A percentile compares a stretch with the other conserved stretches of the same genome.
Evolutionary conservation across 441 rosid genomes (phyloP).

Genomic region (Viola pubescens): DNA sequence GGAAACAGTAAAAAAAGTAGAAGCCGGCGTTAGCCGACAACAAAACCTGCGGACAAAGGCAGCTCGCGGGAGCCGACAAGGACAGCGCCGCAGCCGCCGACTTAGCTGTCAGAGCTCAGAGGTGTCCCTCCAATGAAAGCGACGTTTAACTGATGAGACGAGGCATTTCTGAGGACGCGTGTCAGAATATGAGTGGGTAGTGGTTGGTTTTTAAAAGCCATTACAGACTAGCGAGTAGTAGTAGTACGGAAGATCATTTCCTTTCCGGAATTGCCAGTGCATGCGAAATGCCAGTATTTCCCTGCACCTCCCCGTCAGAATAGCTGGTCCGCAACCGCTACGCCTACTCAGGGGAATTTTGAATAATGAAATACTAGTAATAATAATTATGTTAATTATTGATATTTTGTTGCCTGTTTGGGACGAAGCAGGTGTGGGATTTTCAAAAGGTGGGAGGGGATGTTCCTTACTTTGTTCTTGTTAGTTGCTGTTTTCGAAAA

Average conservation of each 20-base stretch:
- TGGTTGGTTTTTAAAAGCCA: too few species aligned
- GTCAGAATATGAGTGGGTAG: conserved; percentile 9
- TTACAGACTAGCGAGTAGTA: conserved; percentile 1
- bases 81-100: conserved; percentile 53
- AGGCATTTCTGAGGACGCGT: conserved; percentile 12
- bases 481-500: too few species aligned
- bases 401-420: not conserved
- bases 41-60: conserved; percentile 17
- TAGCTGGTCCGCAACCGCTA: not conserved
- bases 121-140: conserved; percentile 28
- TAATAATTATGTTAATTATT: not conserved
- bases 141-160: conserved; percentile 26
- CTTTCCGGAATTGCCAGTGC: conserved; percentile 27
- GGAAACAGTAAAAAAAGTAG: not conserved
- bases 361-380: too few species aligned
- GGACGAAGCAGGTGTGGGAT: not conserved
- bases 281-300: conserved; percentile 13
- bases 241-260: conserved; percentile 18
- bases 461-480: not conserved
- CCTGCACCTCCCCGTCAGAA: not conserved
- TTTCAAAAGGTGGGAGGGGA: not conserved
- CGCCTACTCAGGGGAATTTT: not conserved
- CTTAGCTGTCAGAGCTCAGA: conserved; percentile 21
- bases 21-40: conserved; percentile 21
- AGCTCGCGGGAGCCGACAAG: conserved; percentile 34